Evolutionary conservation across 176 grass and related monocot species (phyloP).

Genomic region (Lolium multiflorum): DNA sequence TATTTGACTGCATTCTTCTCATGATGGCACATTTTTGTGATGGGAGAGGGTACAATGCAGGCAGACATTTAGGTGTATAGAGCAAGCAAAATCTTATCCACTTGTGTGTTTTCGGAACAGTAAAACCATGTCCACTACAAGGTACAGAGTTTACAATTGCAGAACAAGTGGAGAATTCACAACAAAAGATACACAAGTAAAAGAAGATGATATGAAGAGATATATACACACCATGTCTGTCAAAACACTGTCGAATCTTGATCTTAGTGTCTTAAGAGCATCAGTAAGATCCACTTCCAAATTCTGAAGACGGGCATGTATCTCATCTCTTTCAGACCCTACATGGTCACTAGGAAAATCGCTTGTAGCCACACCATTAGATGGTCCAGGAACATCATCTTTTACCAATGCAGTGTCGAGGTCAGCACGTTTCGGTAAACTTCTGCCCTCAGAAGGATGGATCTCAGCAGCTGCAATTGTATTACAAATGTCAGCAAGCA

Average conservation of each 20-base stretch:
- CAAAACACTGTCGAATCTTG: conserved; percentile 65
- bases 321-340: conserved; percentile 61
- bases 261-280: conserved; percentile 68
- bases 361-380: conserved; percentile 44
- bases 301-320: conserved; percentile 65
- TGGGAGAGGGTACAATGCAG: background rate
- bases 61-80: background rate
- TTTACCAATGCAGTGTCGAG: conserved; percentile 29
- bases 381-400: conserved; percentile 43
- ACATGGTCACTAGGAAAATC: conserved; percentile 41
- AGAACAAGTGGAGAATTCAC: conserved; percentile 32
- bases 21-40: conserved; percentile 3
- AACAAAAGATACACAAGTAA: conserved; percentile 23
- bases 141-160: background rate
- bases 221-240: conserved; percentile 61
- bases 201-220: conserved; percentile 13
- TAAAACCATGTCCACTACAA: conserved; percentile 10
- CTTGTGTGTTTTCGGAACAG: background rate
- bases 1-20: background rate
- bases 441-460: conserved; percentile 49
- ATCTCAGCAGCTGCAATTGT: conserved; percentile 61
- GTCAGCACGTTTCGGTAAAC: conserved; percentile 21
- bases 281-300: conserved; percentile 78
- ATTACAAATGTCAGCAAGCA: conserved; percentile 45
- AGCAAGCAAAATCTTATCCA: conserved; percentile 6